Conservation (phyloP, 2,329 filamentous ascomycete species). For the Eutypella sp. region DNA sequence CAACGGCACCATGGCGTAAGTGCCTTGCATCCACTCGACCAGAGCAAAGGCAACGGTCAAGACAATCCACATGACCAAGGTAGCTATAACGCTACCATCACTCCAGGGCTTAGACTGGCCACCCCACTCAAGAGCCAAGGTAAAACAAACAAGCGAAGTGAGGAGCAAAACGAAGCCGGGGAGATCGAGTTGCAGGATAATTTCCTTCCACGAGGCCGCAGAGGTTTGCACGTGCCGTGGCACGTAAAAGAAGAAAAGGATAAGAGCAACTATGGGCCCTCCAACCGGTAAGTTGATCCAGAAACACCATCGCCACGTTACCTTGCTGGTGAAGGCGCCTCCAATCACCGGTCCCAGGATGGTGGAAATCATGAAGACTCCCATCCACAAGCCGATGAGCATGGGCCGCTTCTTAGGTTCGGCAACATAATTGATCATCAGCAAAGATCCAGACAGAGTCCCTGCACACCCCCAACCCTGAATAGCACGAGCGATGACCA, state of each 20-base stretch:
- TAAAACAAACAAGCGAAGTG: neutral
- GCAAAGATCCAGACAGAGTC: conserved; percentile 3
- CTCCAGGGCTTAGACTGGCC: neutral
- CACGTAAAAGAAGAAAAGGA: neutral
- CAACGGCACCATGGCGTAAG: neutral
- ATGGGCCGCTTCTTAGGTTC: conserved; percentile 4
- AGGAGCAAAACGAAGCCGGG: neutral
- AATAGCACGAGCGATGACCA: conserved; percentile 8
- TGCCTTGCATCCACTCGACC: neutral
- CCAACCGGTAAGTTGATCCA: conserved; percentile 1
- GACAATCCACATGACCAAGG: neutral
- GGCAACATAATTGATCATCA: conserved; percentile 5
- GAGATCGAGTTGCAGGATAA: neutral
- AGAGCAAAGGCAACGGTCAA: neutral
- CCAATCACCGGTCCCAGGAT: conserved; percentile 3
- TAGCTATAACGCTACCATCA: neutral
- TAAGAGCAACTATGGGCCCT: neutral
- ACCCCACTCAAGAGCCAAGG: neutral
- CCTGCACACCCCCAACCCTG: conserved; percentile 4
- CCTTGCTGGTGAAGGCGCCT: conserved; percentile 1
- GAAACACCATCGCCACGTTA: conserved; percentile 4
- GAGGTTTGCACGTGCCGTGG: neutral
- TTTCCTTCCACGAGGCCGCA: neutral
- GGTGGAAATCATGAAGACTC: conserved; percentile 1
- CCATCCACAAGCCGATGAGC: conserved; percentile 3